phyloP scores from a whole-genome alignment of 805 yeast species.

The Candida hungchunana region DNA sequence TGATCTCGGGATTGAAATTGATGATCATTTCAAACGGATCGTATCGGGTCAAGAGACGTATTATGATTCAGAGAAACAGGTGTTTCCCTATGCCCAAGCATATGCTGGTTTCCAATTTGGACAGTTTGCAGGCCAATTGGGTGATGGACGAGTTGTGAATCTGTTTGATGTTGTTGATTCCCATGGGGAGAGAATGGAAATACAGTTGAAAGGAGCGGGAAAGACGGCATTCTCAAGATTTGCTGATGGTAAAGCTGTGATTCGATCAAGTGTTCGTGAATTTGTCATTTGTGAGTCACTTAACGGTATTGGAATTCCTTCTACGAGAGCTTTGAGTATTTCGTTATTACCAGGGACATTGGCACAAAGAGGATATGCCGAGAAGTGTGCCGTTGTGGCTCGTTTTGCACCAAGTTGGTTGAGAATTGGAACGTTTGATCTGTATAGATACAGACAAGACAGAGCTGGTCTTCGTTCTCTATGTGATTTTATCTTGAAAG shows the following conservation, averaged over 20 bases:
- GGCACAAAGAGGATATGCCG: conserved; percentile 70
- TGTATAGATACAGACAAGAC: conserved; percentile 71
- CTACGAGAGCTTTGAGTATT: conserved; percentile 78
- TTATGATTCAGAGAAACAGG: conserved; percentile 30
- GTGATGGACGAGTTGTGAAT: conserved; percentile 90
- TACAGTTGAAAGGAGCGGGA: conserved; percentile 92
- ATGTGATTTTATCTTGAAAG: conserved; percentile 67
- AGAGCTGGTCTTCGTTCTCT: conserved; percentile 55
- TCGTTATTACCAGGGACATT: conserved; percentile 67
- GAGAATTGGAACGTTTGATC: conserved; percentile 83
- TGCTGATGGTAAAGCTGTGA: conserved; percentile 95
- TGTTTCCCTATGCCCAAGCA: conserved; percentile 83
- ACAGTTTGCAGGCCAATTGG: conserved; percentile 92
- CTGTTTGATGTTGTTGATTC: conserved; percentile 63
- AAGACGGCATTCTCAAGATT: conserved; percentile 87
- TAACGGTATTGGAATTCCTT: conserved; percentile 76
- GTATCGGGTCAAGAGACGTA: conserved; percentile 57
- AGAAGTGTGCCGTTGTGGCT: conserved; percentile 79
- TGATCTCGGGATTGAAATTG: conserved; percentile 53
- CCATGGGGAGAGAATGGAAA: conserved; percentile 40
- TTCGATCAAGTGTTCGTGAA: conserved; percentile 85
- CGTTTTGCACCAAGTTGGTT: conserved; percentile 86
- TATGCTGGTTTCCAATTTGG: conserved; percentile 98
- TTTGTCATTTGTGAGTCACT: conserved; percentile 81
- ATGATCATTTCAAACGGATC: conserved; percentile 45